Conservation (phyloP, 176 grass and related monocot species). For the Rhynchospora tenuis region DNA sequence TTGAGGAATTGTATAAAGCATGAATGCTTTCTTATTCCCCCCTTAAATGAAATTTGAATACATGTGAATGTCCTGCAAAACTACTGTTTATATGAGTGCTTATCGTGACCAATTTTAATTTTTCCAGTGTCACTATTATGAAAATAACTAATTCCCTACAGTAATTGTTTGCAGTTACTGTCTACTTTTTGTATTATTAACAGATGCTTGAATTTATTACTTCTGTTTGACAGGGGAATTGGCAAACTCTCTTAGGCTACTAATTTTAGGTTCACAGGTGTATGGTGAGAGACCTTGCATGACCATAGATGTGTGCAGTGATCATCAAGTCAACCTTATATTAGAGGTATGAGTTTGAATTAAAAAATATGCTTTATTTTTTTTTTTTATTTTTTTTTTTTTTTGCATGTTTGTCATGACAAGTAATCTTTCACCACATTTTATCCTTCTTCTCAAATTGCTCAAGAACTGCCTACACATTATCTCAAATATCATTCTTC, state of each 20-base stretch:
- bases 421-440: not conserved
- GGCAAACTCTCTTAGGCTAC: slow-evolving; percentile 43
- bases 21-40: not conserved
- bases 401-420: not conserved
- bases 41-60: not conserved
- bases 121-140: not conserved
- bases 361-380: not conserved
- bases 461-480: not conserved
- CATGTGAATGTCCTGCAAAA: not conserved
- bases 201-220: not conserved
- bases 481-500: not conserved
- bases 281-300: slow-evolving; percentile 82
- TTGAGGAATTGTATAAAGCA: not conserved
- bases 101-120: not conserved
- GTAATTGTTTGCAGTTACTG: not conserved
- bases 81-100: not conserved
- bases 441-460: not conserved
- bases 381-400: too few species aligned
- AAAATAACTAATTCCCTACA: not conserved
- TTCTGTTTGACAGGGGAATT: slow-evolving; percentile 27
- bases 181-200: slow-evolving; percentile 5
- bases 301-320: slow-evolving; percentile 66
- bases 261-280: slow-evolving; percentile 53
- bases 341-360: slow-evolving; percentile 46
- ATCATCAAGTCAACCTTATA: slow-evolving; percentile 69